Evolutionary conservation across 768 basidiomycete genomes (phyloP), one percentile per base, ranked within the genome.

Genomic region (Favolaschia claudopus): DNA sequence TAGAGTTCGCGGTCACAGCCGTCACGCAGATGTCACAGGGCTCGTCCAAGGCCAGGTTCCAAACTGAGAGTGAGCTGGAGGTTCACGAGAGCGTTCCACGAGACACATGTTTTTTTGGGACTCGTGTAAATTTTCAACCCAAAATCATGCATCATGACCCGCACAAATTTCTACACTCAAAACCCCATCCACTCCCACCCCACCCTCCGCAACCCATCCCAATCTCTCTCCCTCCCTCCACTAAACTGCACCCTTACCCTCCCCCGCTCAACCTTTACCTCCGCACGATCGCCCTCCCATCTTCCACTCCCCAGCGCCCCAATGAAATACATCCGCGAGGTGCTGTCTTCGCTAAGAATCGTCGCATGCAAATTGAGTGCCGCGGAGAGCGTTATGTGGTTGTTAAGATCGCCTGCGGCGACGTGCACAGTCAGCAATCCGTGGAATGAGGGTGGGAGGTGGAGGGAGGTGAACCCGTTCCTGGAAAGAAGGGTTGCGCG

Each of bases 381-480:
- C 6, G 53, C 54, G 7, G 77, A 78, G 9, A 80, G 71, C 9
- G 66, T 64, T 5, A 79, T 67, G 51, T 76, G 79, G 10, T 61
- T 67, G 36, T 75, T 77, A 22, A 80, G 68, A 58, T 78, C 70
- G 6, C 78, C 78, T 0, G 69, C 72, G n/a, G 67, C 68, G 33
- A 81, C 70, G 49, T 67, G 63, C 22, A 81, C 65, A 0, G 72
- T 75, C 17, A 79, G 64, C 3, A 77, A 74, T 0, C 81, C 82
- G 39, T 72, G 74, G 67, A 81, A 80, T 9, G 80, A 77, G 17
- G 69, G 69, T 24, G 82, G 82, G 13, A 83, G 70, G 33, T 77
- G 72, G 8, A 83, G 68, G 39, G 70, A 67, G 45, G 72, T 52
- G 64, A 72, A 68, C 36, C 74, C 65, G 67, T 78, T 47, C 62